Percentiles rank a stretch among this genome's conserved stretches.
phyloP scores from a whole-genome alignment of 2,329 filamentous ascomycete genomes.

The Zasmidium cellare region DNA sequence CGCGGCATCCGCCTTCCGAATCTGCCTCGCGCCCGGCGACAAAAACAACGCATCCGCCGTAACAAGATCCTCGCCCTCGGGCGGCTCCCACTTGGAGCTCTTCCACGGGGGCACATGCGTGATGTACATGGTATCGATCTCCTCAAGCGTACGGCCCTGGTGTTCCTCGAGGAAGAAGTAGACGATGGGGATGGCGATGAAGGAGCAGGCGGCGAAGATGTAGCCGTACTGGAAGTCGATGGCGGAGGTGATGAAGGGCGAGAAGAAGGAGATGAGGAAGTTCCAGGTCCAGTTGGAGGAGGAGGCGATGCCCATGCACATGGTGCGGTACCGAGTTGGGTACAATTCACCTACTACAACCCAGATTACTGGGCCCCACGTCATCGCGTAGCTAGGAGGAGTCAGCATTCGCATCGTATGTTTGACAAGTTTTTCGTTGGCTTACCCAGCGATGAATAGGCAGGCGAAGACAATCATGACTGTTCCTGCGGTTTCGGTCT shows the following conservation, averaged over 20 bases:
- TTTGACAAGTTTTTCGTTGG: too few species aligned
- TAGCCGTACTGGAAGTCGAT: conserved; percentile 76
- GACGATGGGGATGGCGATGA: conserved; percentile 64
- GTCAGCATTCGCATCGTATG: too few species aligned
- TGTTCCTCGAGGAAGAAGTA: conserved; percentile 79
- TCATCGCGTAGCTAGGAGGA: too few species aligned
- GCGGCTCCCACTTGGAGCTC: conserved; percentile 34
- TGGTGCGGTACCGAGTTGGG: conserved; percentile 54
- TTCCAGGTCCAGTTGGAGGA: conserved; percentile 61
- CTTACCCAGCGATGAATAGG: conserved; percentile 66
- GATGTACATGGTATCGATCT: conserved; percentile 78
- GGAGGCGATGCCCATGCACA: conserved; percentile 56
- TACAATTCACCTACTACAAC: conserved; percentile 42
- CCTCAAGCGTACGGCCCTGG: conserved; percentile 71
- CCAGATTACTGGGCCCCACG: conserved; percentile 73
- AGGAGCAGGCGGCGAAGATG: conserved; percentile 72
- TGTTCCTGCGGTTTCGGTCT: conserved; percentile 48
- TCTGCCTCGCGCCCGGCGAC: conserved; percentile 31
- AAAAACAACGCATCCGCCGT: conserved; percentile 33
- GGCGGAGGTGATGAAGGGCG: conserved; percentile 70
- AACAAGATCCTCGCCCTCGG: conserved; percentile 32
- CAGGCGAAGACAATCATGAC: conserved; percentile 69
- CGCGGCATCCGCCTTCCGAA: conserved; percentile 33
- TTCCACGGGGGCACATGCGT: conserved; percentile 34
- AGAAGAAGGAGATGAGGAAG: conserved; percentile 62